Conservation (phyloP, 345 rosid species). For the Euphorbia pulcherrima region DNA sequence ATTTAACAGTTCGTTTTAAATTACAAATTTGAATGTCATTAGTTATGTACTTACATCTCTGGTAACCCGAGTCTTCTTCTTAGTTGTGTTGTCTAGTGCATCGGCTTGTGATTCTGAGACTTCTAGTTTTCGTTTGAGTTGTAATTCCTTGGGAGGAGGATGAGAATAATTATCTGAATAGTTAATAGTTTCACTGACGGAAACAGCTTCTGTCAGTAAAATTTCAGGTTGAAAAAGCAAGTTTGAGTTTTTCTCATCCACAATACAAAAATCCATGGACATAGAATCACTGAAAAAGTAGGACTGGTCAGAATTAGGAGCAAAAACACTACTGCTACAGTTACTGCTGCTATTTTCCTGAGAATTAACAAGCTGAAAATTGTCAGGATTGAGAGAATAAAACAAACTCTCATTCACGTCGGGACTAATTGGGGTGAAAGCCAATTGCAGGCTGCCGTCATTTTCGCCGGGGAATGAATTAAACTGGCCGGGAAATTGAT, state of each 20-base stretch:
- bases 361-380: slow-evolving; percentile 21
- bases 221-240: slow-evolving; percentile 23
- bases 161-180: slow-evolving; percentile 18
- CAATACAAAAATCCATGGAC: slow-evolving; percentile 31
- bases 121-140: slow-evolving; percentile 38
- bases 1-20: no score
- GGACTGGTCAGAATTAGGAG: slow-evolving; percentile 22
- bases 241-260: slow-evolving; percentile 22
- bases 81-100: slow-evolving; percentile 25
- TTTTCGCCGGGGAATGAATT: slow-evolving; percentile 25
- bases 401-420: slow-evolving; percentile 25
- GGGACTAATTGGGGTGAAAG: slow-evolving; percentile 22
- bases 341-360: slow-evolving; percentile 29
- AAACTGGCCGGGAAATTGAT: slow-evolving; percentile 27
- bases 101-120: slow-evolving; percentile 18
- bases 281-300: slow-evolving; percentile 14
- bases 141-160: slow-evolving; percentile 24
- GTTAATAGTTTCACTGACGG: slow-evolving; percentile 12
- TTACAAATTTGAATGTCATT: no score
- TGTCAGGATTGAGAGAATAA: slow-evolving; percentile 19
- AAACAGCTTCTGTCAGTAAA: slow-evolving; percentile 22
- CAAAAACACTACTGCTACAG: slow-evolving; percentile 17
- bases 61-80: slow-evolving; percentile 36
- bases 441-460: slow-evolving; percentile 15
- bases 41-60: slow-evolving; percentile 35